These are phyloP conservation scores for Pythium scleroteichum DNA, from an alignment of 352 stramenopile genomes.

Conservation along the genomic window DNA sequence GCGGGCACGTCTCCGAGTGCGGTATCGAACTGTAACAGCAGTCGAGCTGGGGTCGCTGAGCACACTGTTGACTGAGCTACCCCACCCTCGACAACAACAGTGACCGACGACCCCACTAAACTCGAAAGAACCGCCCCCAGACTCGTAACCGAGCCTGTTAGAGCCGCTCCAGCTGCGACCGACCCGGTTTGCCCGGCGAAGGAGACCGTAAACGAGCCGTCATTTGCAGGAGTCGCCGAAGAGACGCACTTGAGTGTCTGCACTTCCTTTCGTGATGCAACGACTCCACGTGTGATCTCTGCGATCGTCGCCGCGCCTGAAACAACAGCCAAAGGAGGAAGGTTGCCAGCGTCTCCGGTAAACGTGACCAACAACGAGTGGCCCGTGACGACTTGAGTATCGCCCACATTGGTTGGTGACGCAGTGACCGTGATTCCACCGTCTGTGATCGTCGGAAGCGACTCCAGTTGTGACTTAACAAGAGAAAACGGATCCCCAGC, in stretches of 20 bases:
- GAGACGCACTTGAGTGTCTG: conserved; percentile 79
- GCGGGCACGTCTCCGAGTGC: conserved; percentile 59
- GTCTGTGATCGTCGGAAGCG: conserved; percentile 78
- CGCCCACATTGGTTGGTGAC: conserved; percentile 31
- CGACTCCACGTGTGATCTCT: conserved; percentile 37
- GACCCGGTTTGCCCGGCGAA: conserved; percentile 43
- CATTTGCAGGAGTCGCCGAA: conserved; percentile 27
- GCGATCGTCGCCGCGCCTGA: conserved; percentile 37
- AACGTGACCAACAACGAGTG: conserved; percentile 76
- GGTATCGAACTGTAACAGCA: conserved; percentile 80
- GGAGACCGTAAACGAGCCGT: conserved; percentile 55
- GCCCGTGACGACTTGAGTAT: conserved; percentile 32
- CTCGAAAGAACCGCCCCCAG: conserved; percentile 33
- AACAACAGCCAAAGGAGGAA: conserved; percentile 40
- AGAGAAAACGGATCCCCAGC: conserved; percentile 38
- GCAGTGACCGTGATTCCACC: conserved; percentile 73
- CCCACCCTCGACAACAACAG: conserved; percentile 37
- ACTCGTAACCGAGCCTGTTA: conserved; percentile 34
- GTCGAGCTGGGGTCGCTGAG: conserved; percentile 34
- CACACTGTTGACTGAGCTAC: conserved; percentile 54
- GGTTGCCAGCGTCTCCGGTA: conserved; percentile 43
- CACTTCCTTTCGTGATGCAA: conserved; percentile 62
- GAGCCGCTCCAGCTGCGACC: conserved; percentile 46
- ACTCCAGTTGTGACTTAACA: conserved; percentile 67
- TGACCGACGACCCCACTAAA: conserved; percentile 42